Evolutionary conservation across 805 yeast species (phyloP).

Genomic region (Isabelozyma gotoi): DNA sequence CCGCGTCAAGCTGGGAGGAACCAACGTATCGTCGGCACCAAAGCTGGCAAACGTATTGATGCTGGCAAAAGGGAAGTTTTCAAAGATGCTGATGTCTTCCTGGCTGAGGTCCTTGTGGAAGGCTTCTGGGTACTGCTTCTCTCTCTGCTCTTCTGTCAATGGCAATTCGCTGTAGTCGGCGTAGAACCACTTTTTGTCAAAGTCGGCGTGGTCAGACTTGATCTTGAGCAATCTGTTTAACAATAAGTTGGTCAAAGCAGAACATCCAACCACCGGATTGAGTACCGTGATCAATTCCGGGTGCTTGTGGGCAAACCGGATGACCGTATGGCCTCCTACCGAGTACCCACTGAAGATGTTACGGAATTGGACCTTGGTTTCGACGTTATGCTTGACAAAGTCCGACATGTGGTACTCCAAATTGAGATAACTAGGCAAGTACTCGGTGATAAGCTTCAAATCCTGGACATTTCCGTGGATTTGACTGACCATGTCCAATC

Average conservation of each 20-base stretch:
- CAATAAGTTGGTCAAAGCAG: conserved; percentile 46
- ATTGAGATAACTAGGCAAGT: conserved; percentile 40
- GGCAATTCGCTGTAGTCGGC: conserved; percentile 32
- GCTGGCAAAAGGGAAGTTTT: conserved; percentile 28
- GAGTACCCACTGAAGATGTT: conserved; percentile 52
- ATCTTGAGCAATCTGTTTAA: conserved; percentile 35
- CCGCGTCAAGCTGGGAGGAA: conserved; percentile 31
- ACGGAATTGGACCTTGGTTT: conserved; percentile 21
- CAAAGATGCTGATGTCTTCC: conserved; percentile 31
- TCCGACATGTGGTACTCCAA: conserved; percentile 26
- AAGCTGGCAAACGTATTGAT: conserved; percentile 36
- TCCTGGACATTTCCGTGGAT: conserved; percentile 51
- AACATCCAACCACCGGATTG: conserved; percentile 53
- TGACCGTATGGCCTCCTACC: conserved; percentile 58
- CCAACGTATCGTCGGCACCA: conserved; percentile 35
- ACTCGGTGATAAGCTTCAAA: conserved; percentile 41
- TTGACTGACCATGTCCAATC: conserved; percentile 46
- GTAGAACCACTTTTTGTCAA: conserved; percentile 31
- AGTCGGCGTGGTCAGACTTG: conserved; percentile 14
- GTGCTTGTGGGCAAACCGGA: conserved; percentile 40
- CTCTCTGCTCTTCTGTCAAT: conserved; percentile 24
- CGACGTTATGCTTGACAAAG: conserved; percentile 11
- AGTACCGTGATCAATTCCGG: conserved; percentile 38
- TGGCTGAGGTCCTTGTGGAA: conserved; percentile 28
- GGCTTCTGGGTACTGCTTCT: conserved; percentile 27